A percentile compares a stretch with the other conserved stretches of the same genome.
Conservation (phyloP, 129 eudicot genomes). For the Apium graveolens region DNA sequence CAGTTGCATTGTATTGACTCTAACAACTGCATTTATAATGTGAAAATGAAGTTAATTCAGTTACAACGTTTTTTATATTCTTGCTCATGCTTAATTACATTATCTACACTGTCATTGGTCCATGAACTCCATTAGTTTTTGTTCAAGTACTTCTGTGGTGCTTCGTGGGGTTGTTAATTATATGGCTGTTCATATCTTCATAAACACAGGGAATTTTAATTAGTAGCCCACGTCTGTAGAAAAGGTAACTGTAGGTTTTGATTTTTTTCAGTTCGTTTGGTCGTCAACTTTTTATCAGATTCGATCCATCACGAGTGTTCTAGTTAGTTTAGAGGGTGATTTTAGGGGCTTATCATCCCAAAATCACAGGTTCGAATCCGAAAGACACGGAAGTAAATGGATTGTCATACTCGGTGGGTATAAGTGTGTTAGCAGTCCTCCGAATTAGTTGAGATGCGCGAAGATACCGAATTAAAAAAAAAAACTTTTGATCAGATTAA, state of each 20-base stretch:
- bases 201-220: neutral
- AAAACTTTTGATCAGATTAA: too few species aligned
- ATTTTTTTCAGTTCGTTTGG: neutral
- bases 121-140: neutral
- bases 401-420: too few species aligned
- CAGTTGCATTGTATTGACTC: neutral
- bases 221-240: neutral
- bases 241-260: neutral
- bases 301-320: too few species aligned
- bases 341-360: too few species aligned
- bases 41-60: neutral
- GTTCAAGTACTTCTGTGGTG: neutral
- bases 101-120: neutral
- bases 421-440: too few species aligned
- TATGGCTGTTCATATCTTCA: neutral
- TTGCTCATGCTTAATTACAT: neutral
- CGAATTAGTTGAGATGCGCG: too few species aligned
- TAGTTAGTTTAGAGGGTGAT: too few species aligned
- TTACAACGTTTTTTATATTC: neutral
- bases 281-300: neutral
- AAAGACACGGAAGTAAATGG: too few species aligned
- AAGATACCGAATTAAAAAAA: too few species aligned
- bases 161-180: conserved; percentile 1
- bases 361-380: too few species aligned
- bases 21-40: neutral